phyloP scores from a whole-genome alignment of 805 yeast genomes.

The Candida tibetensis region DNA sequence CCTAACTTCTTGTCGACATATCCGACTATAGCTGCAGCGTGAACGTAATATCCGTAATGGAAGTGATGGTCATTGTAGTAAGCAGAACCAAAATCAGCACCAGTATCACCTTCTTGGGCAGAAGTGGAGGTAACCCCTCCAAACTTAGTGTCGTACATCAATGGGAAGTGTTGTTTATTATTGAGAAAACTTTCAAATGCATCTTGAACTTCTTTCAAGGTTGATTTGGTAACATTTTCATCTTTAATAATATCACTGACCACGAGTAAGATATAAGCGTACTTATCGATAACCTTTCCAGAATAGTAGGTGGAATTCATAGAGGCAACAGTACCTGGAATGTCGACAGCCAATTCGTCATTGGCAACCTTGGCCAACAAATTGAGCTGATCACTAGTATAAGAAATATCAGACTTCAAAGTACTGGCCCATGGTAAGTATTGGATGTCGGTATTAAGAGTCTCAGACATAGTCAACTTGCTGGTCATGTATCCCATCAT shows the following conservation, averaged over 20 bases:
- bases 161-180: conserved; percentile 47
- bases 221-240: conserved; percentile 32
- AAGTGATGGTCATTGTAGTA: conserved; percentile 86
- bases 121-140: conserved; percentile 57
- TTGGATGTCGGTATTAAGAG: conserved; percentile 36
- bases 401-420: conserved; percentile 28
- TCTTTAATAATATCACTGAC: conserved; percentile 48
- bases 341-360: conserved; percentile 46
- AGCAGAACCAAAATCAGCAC: conserved; percentile 65
- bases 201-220: conserved; percentile 35
- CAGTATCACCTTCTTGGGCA: conserved; percentile 42
- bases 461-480: conserved; percentile 35
- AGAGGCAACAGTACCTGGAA: conserved; percentile 36
- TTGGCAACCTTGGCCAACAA: conserved; percentile 46
- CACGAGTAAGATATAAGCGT: conserved; percentile 53
- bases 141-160: conserved; percentile 53
- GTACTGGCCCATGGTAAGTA: conserved; percentile 47
- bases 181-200: conserved; percentile 42
- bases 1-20: conserved; percentile 53
- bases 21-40: conserved; percentile 81
- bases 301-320: conserved; percentile 47
- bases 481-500: conserved; percentile 47
- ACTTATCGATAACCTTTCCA: conserved; percentile 56
- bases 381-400: conserved; percentile 43
- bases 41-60: conserved; percentile 81